Percentiles rank a stretch among this genome's conserved stretches.
These are phyloP conservation scores for Zizania latifolia DNA, from an alignment of 176 grass and related monocot genomes.

Conservation along the genomic window DNA sequence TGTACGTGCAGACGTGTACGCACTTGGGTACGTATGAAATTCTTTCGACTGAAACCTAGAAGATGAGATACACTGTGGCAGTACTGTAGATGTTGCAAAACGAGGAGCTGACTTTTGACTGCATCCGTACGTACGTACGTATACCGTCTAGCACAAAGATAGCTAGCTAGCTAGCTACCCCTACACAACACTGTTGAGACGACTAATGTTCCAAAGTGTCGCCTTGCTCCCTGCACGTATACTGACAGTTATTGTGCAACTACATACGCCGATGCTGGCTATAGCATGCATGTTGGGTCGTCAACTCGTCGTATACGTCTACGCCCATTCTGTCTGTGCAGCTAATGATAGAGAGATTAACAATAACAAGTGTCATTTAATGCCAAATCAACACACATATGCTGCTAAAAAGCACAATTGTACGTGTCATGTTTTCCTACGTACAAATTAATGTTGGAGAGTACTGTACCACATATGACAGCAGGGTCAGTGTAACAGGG, in stretches of 20 bases:
- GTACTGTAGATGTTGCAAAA: not conserved
- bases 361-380: not conserved
- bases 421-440: not conserved
- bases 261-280: not conserved
- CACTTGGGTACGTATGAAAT: not conserved
- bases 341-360: not conserved
- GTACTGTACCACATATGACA: not conserved
- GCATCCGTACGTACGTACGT: not conserved
- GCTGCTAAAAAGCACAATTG: not conserved
- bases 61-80: not conserved
- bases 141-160: no score
- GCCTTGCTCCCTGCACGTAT: not conserved
- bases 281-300: not conserved
- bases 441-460: constrained; percentile 2
- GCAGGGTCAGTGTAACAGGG: not conserved
- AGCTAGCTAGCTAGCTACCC: no score
- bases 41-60: not conserved
- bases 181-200: no score
- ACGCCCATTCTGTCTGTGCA: not conserved
- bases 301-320: not conserved
- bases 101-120: not conserved
- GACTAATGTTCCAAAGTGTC: constrained; percentile 21
- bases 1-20: no score
- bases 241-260: not conserved
- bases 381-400: not conserved